Conservation (phyloP, 192 early-diverging fungal species). For the Coemansia javaensis region DNA sequence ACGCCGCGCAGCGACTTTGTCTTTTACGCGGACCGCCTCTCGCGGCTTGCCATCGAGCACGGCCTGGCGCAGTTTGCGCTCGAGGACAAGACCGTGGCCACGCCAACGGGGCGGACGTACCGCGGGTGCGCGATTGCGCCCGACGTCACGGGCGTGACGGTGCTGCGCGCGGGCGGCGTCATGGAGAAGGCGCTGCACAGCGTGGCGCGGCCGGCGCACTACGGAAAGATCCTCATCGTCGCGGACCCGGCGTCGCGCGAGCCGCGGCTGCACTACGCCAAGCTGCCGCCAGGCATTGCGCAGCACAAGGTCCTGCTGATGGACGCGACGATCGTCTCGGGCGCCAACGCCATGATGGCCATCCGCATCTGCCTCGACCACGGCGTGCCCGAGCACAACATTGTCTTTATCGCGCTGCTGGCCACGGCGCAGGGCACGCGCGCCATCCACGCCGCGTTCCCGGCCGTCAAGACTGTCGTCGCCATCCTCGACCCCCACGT, state of each 20-base stretch:
- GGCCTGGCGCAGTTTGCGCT: conserved; percentile 63
- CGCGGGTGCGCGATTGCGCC: conserved; percentile 41
- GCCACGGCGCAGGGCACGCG: conserved; percentile 73
- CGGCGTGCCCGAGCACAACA: conserved; percentile 75
- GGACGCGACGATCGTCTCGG: conserved; percentile 88
- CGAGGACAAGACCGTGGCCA: conserved; percentile 45
- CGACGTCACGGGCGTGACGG: conserved; percentile 65
- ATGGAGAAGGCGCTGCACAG: conserved; percentile 85
- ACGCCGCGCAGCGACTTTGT: conserved; percentile 82
- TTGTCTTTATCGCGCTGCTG: conserved; percentile 80
- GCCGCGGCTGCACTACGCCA: conserved; percentile 83
- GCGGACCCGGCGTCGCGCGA: conserved; percentile 74
- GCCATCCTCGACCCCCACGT: conserved; percentile 74
- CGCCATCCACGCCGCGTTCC: conserved; percentile 78
- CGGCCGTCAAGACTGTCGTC: conserved; percentile 71
- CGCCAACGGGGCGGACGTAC: conserved; percentile 58
- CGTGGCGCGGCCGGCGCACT: conserved; percentile 72
- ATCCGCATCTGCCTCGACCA: conserved; percentile 91
- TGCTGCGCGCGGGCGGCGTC: conserved; percentile 82
- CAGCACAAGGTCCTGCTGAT: conserved; percentile 66
- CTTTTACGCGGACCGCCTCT: conserved; percentile 86
- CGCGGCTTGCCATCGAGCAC: conserved; percentile 76
- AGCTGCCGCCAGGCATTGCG: conserved; percentile 64
- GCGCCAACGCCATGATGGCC: conserved; percentile 94
- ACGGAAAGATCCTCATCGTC: conserved; percentile 91